Conservation (phyloP, 345 rosid species). For the Punica granatum region DNA sequence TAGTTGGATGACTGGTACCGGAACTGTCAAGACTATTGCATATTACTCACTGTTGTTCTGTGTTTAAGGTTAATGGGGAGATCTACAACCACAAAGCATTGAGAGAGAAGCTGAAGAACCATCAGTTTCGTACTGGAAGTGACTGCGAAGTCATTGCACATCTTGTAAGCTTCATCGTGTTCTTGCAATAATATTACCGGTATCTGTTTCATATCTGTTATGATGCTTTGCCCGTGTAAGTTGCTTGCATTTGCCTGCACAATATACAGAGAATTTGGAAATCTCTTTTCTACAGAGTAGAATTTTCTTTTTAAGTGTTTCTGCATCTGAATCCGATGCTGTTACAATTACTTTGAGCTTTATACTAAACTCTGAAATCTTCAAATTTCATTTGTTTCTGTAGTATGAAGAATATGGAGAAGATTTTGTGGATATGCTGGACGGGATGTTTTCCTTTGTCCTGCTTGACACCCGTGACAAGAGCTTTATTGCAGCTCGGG, state of each 20-base stretch:
- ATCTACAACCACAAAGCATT: conserved; percentile 87
- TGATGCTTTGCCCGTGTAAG: neutral
- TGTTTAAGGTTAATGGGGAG: conserved; percentile 80
- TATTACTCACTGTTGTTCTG: neutral
- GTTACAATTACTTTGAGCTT: neutral
- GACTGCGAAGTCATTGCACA: conserved; percentile 95
- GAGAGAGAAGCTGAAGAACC: conserved; percentile 51
- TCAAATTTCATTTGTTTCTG: neutral
- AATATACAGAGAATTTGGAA: neutral
- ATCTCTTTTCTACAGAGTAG: neutral
- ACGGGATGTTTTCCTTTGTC: conserved; percentile 95
- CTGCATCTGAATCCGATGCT: neutral
- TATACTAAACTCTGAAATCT: neutral
- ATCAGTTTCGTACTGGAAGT: conserved; percentile 82
- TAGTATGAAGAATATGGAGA: conserved; percentile 95
- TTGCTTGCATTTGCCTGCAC: neutral
- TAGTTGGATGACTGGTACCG: neutral
- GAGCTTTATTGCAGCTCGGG: conserved; percentile 89
- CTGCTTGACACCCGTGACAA: conserved; percentile 76
- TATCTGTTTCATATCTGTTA: neutral
- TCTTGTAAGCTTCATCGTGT: conserved; percentile 38
- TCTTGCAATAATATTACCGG: neutral
- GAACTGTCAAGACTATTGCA: neutral
- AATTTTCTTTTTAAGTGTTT: neutral
- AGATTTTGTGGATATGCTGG: conserved; percentile 81